Base-by-base conservation (phyloP, 139 green algal species). In the Zygnema cylindricum region DNA sequence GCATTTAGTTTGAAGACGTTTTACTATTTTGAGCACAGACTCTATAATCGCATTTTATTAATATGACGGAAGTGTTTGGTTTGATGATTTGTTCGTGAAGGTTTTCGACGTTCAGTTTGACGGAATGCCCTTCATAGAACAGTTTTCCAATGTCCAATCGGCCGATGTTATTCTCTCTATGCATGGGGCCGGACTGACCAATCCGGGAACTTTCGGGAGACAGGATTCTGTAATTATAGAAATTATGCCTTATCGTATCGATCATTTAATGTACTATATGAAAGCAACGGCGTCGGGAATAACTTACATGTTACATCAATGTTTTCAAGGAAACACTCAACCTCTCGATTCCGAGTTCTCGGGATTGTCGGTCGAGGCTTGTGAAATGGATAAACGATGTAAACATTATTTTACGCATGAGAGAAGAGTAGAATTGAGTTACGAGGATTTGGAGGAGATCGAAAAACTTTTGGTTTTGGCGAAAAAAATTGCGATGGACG, bases 161-260 rank as follows among this genome's bases (percentile, higher is more conserved):
- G 82, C 82, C 55, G 82, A 87, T 55, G 82, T 87, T 55, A 87
- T 87, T n/a, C 22, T 87, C 42, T 87, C 82, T 32, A 39, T 87
- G 55, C 82, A 87, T 43, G 82, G 82, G 63, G 82, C 82, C 1
- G 82, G 39, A 1, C 82, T 87, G 39, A 42, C 40, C 42, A 87
- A 87, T 71, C 82, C 82, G 57, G 43, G 25, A 0, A 35, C 69
- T 39, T 82, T 82, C 23, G 82, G 63, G 0, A 54, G 82, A 25
- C 55, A 39, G 39, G 32, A 43, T 32, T 82, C 55, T 1, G 82
- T 82, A 22, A 7, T 87, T 42, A n/a, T 87, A 30, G 82, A 87
- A 55, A 16, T 87, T 1, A 25, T 69, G 40, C 82, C 82, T 2
- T 87, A 76, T 55, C 55, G 82, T 55, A 43, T 82, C 54, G 36